A percentile compares a stretch with the other conserved stretches of the same genome.
Conservation (phyloP, 2,329 filamentous ascomycete species). For the Colletotrichum orchidophilum region DNA sequence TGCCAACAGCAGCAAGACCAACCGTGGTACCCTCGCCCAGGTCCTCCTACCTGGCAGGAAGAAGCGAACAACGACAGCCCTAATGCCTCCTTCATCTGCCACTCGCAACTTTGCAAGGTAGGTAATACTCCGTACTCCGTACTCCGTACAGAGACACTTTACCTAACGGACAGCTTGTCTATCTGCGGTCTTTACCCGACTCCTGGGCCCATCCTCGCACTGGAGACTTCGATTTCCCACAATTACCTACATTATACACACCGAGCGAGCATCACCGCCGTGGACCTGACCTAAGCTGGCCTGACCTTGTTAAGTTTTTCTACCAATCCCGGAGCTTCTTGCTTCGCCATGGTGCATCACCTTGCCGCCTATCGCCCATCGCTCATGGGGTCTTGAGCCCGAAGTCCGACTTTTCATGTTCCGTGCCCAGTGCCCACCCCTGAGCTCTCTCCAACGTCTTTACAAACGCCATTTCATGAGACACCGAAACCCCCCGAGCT, state of each 20-base stretch:
- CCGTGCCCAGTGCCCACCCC: neutral
- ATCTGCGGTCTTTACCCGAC: neutral
- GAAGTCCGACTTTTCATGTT: neutral
- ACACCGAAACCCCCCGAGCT: constrained; percentile 6
- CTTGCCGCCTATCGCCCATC: neutral
- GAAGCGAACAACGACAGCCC: neutral
- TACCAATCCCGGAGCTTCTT: neutral
- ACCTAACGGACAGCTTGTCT: neutral
- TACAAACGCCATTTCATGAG: neutral
- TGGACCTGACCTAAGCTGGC: neutral
- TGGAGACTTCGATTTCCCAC: neutral
- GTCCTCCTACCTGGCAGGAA: neutral
- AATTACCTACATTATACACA: neutral
- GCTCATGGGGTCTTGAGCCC: neutral
- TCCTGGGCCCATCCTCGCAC: neutral
- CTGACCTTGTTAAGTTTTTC: neutral
- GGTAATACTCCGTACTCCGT: too few relatives aligned
- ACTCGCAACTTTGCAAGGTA: too few relatives aligned
- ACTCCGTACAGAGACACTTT: neutral
- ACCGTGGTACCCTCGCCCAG: neutral
- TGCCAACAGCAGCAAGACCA: neutral
- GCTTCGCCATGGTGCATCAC: neutral
- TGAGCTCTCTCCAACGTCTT: constrained; percentile 10
- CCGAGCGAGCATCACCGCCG: neutral
- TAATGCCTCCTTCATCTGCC: neutral